These are phyloP conservation scores for Stephania japonica DNA, from an alignment of 164 flowering plant species.

Conservation along the genomic window DNA sequence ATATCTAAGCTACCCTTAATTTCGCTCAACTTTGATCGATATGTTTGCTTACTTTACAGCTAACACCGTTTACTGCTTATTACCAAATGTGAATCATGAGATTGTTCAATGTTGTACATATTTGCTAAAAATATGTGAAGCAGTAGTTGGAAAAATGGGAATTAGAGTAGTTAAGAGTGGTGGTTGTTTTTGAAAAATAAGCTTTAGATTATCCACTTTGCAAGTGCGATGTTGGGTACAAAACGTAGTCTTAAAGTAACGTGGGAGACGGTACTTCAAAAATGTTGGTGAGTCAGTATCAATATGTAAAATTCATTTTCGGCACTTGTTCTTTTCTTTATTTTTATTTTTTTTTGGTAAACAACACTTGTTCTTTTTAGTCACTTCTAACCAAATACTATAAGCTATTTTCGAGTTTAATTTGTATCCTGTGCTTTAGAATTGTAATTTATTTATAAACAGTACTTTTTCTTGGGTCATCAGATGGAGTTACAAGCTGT, in stretches of 20 bases:
- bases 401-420: too few species aligned
- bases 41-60: constrained; percentile 1
- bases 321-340: neutral
- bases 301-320: neutral
- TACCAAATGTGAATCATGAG: too few species aligned
- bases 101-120: too few species aligned
- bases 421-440: too few species aligned
- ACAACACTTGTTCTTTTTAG: too few species aligned
- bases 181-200: neutral
- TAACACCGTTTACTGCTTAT: neutral
- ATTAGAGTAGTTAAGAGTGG: too few species aligned
- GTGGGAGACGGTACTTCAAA: neutral
- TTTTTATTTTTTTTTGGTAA: too few species aligned
- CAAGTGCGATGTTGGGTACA: neutral
- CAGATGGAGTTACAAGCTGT: too few species aligned
- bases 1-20: neutral
- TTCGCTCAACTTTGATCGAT: neutral
- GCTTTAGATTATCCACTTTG: neutral
- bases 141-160: neutral
- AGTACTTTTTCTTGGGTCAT: too few species aligned
- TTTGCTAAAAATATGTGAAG: neutral
- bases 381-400: neutral
- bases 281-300: constrained; percentile 1
- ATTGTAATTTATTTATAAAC: too few species aligned
- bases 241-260: neutral